Base-by-base conservation (phyloP, 2,329 filamentous ascomycete genomes). In the Fusarium camptoceras region DNA sequence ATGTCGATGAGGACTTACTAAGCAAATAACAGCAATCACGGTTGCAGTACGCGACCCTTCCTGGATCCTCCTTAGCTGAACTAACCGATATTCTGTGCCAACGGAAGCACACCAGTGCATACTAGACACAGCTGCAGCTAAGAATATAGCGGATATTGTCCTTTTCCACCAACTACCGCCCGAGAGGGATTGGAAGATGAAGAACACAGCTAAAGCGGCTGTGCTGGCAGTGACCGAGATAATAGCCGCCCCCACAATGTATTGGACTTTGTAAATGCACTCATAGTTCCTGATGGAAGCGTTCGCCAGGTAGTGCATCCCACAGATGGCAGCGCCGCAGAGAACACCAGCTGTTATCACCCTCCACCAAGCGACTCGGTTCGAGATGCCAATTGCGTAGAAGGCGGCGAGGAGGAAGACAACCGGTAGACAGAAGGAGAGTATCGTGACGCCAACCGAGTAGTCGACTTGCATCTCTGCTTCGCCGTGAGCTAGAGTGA, bases 261-360 rank as follows among this genome's bases (percentile, higher is more conserved):
- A 88, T 25, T 79, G 81, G 11, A 81, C 74, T 2, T 80, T 78
- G 71, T 94, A 94, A 11, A 83, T 80, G 72, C 92, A 90, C 5
- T 76, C 79, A 74, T 96, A 97, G 77, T 97, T 95, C n/a, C 85
- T 84, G 64, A 95, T 94, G 24, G 93, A 93, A 24, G 91, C 87
- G 76, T 97, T 94, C 16, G 92, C 93, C 18, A 95, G 82, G 73
- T 96, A 97, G 78, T 97, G 92, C 93, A 97, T 96, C 25, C 91
- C 92, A 59, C 91, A 93, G 47, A 96, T 90, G 18, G 92, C 90
- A 2, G 89, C 83, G 12, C 94, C 94, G 2, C 91, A 91, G 31
- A 94, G 83, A 2, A 88, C 76, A 6, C 93, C 93, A 8, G 91
- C 91, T 5, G 88, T 75, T 9, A 85, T 76, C 12, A 92, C 85